Evolutionary conservation across 768 basidiomycete genomes (phyloP), one percentile per base, ranked within the genome.

Genomic region (Daedaleopsis nitida): DNA sequence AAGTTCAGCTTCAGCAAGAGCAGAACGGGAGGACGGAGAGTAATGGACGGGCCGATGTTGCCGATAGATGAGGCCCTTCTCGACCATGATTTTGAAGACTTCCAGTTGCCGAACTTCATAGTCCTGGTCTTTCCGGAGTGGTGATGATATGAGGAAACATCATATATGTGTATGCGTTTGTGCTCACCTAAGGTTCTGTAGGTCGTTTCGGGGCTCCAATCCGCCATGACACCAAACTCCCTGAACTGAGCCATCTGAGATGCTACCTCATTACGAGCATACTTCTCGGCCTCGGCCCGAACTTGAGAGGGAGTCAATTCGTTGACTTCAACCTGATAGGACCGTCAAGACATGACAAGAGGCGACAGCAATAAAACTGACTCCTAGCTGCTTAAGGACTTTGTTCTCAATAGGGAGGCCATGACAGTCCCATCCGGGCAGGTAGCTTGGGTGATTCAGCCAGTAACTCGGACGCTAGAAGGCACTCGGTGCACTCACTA

Each of bases 381-480:
- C 92, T 57, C 84, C 81, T 27, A 96, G 79, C 23, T 89, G 83
- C 61, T 89, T 80, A 38, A 99, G 76, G 0, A 95, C 92, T 69
- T 97, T 98, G 66, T 94, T 93, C 73, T 98, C 96, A 62, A 98
- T 98, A 0, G 96, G 96, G 13, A 98, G 84, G 7, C 96, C 96
- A 72, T 99, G 96, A 68, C 96, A 98, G 69, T 99, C 96, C 94
- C 94, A 99, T 11, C 96, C 96, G 38, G 96, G 96, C 14, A 91
- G 74, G 75, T 96, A 98, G 69, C 96, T 98, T 37, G 4, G 11
- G 10, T 8, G 5, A 6, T 45, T 12, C 5, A 1, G 7, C 52
- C 37, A 62, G 21, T 39, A 12, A 44, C n/a, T 13, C 12, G 23
- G 3, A 52, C 17, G 17, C 14, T 48, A 58, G 13, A 11, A 32